Evolutionary conservation across 1,284 basidiomycete species (phyloP), one percentile per base, ranked within the genome.

Genomic region (Acaromyces ingoldii): DNA sequence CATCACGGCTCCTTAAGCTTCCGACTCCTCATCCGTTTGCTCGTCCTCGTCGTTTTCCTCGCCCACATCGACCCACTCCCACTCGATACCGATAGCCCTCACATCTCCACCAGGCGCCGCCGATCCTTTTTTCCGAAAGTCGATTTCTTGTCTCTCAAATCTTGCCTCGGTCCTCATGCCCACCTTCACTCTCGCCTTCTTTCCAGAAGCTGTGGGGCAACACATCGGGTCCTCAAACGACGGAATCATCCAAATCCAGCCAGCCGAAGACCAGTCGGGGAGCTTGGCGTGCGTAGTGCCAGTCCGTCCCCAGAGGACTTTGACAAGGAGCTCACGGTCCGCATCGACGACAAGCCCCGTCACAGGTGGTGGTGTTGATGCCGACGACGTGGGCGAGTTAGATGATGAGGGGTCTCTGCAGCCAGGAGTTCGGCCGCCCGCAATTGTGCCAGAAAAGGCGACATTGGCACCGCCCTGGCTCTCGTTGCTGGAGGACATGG

Each of bases 201-300:
- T 36, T 36, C 10, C n/a, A n/a, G n/a, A n/a, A 45, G 49, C 37
- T 62, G 48, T 15, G 25, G 15, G 30, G 13, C 50, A 38, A 25
- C 46, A 4, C 6, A 24, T 7, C 4, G 62, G 60, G 15, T 63
- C 63, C 33, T 76, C 72, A 44, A 76, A 76, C 0, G 64, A 52
- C 0, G 75, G 75, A 26, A 76, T 70, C 54, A 76, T 58, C 75
- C 75, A 76, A 29, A 62, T 57, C 60, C 74, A 65, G 4, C 75
- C 74, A 1, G 73, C 63, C 0, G 67, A 55, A 10, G 72, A 64
- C 40, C 75, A 58, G 19, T 65, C 74, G 0, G 74, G 72, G 6
- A 76, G 40, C 46, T 60, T 61, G 34, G 67, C 55, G 43, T 75
- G 73, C 40, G 66, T 74, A 17, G 48, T 53, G 13, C 75, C 75